Conservation (phyloP, 805 yeast species). For the Blastobotrys chiropterorum region DNA sequence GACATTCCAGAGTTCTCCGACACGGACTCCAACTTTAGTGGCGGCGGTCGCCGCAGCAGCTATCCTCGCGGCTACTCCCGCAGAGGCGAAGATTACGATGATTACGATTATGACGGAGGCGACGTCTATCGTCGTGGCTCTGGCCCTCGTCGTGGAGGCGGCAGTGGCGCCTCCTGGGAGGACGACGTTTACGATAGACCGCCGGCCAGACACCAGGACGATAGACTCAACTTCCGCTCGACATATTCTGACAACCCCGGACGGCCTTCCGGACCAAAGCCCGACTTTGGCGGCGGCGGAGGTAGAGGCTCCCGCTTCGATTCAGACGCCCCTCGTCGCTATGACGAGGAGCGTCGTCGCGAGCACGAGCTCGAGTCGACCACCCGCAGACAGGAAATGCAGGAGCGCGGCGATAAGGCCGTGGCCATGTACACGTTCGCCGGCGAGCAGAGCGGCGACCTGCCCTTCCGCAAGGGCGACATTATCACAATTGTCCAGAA, state of each 20-base stretch:
- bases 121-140: conserved; percentile 23
- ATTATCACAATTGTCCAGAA: conserved; percentile 80
- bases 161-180: no score
- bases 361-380: conserved; percentile 11
- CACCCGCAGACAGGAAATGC: conserved; percentile 9
- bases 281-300: conserved; percentile 26
- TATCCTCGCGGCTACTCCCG: conserved; percentile 1
- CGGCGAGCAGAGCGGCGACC: conserved; percentile 91
- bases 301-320: neutral
- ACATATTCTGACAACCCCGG: conserved; percentile 34
- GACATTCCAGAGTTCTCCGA: conserved; percentile 71
- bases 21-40: conserved; percentile 36
- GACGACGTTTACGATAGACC: conserved; percentile 70
- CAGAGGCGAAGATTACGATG: conserved; percentile 14
- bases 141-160: no score
- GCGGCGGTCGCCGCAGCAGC: no score
- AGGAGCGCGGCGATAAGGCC: conserved; percentile 58
- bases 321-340: conserved; percentile 11
- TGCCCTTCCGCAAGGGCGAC: conserved; percentile 92
- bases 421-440: conserved; percentile 83
- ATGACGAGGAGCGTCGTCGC: conserved; percentile 13
- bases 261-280: conserved; percentile 40
- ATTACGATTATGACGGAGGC: conserved; percentile 20
- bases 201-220: conserved; percentile 22
- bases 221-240: conserved; percentile 37